Evolutionary conservation across 2,329 filamentous ascomycete genomes (phyloP).

Genomic region (Botrytis tulipae): DNA sequence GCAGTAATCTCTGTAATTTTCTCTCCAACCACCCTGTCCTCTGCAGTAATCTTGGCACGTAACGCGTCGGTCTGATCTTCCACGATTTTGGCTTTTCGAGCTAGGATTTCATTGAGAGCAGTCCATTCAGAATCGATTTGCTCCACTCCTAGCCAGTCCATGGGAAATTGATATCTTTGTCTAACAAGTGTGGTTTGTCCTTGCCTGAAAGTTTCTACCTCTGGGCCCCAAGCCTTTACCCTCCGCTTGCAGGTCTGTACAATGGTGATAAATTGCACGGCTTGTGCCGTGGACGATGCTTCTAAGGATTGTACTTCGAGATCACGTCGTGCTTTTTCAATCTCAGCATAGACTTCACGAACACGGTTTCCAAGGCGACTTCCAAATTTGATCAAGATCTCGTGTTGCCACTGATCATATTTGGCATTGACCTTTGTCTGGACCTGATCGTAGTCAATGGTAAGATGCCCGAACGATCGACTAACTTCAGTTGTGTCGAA

Average conservation of each 20-base stretch:
- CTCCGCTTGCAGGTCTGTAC: slow-evolving; percentile 95
- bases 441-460: slow-evolving; percentile 97
- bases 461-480: slow-evolving; percentile 88
- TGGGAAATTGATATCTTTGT: slow-evolving; percentile 89
- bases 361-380: slow-evolving; percentile 84
- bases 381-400: slow-evolving; percentile 92
- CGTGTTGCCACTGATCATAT: slow-evolving; percentile 99
- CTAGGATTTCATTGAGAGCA: slow-evolving; percentile 85
- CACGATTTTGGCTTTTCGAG: slow-evolving; percentile 90
- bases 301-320: slow-evolving; percentile 91
- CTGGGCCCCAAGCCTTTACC: slow-evolving; percentile 89
- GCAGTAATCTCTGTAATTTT: slow-evolving; percentile 81
- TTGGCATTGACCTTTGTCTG: slow-evolving; percentile 98
- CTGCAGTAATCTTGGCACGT: slow-evolving; percentile 88
- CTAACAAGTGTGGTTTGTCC: slow-evolving; percentile 89
- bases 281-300: slow-evolving; percentile 91
- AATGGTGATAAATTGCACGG: slow-evolving; percentile 96
- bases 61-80: slow-evolving; percentile 94
- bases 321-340: slow-evolving; percentile 85
- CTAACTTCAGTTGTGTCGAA: slow-evolving; percentile 97
- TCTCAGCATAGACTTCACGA: slow-evolving; percentile 87
- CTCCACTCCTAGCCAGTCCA: slow-evolving; percentile 92
- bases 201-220: slow-evolving; percentile 93
- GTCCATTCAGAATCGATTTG: slow-evolving; percentile 97
- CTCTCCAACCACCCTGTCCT: slow-evolving; percentile 86